Base-by-base conservation (phyloP, 2,329 filamentous ascomycete species). In the Cladosporium oxysporum region DNA sequence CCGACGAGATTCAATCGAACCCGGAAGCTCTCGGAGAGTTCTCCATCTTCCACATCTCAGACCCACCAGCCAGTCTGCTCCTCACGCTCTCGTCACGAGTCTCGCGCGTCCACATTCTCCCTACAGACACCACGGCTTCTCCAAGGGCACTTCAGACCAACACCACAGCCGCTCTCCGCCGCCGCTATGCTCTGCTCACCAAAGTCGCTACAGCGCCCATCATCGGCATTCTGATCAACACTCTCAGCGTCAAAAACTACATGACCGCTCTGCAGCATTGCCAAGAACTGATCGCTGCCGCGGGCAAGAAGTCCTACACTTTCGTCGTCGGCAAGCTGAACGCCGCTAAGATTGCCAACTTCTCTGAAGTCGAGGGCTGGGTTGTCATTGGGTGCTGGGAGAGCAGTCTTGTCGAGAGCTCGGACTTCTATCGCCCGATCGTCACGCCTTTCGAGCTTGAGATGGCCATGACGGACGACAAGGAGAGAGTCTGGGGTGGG, bases 341-440 rank as follows among this genome's bases (percentile, higher is more conserved):
- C 75, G 90, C 93, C 0, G 94, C 93, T 44, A 99, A 99, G 78
- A 84, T 99, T 26, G 95, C 95, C 58, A 99, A 99, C 78, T 99
- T 99, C 79, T 88, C 90, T 66, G 95, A 99, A 78, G 87, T 99
- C 5, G 94, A 93, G 52, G 94, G 93, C 18, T 99, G 95, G 95
- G 93, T 98, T 0, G 93, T 98, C 0, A 91, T 99, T 11, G 94
- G 95, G 2, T 99, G 95, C 79, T 99, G 95, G 95, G 95, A 99
- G 80, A 97, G 93, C 77, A 92, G 91, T 67, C 81, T 98, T 60
- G 87, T 99, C 5, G 94, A 97, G 72, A 92, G 93, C 69, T 90
- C 91, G 66, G 91, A 91, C 7, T 96, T 97, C 75, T 98, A 90
- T 85, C 87, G 88, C 72, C 93, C 93, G 0, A 89, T 98, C 11